Evolutionary conservation across 2,329 filamentous ascomycete species (phyloP), one percentile per base, ranked within the genome.

Genomic region (Trichoderma sp.): DNA sequence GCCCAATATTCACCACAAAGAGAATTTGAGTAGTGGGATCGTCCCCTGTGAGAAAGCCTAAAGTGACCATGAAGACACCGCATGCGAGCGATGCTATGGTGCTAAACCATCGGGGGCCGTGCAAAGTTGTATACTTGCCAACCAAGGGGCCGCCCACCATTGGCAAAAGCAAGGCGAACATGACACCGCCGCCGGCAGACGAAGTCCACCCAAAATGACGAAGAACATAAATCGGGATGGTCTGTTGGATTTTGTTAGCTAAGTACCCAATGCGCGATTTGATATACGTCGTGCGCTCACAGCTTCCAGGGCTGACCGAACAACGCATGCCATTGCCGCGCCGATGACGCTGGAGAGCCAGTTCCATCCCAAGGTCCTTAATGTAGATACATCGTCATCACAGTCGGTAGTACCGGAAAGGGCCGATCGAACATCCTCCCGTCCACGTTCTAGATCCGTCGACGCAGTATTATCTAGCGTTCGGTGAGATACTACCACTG

Each of bases 91-190:
- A 54, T 39, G 59, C 52, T 22, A 64, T 13, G 32, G 67, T 42
- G 53, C 67, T 64, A 25, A 68, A 64, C 67, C 67, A 68, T 10
- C 67, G 67, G 35, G 67, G 67, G 15, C 67, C 67, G 34, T 68
- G 6, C 4, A 52, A 35, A 19, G 52, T 52, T 29, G 67, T 68
- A 29, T 25, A 59, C 19, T 34, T 64, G 53, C 67, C 67, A 19
- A 64, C 50, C 15, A 25, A 32, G 7, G 67, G 67, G 8, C 67
- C 60, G 5, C 52, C 37, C 15, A 64, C 53, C 58, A 57, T 68
- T 27, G 67, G 67, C 12, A 68, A 35, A 27, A 68, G 67, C 10
- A 68, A 45, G 12, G 58, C 59, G 1, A 63, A 68, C 67, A 68
- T 64, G 60, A 68, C 53, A 15, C 52, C 53, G 8, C 67, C 67